A percentile compares a stretch with the other conserved stretches of the same genome.
Conservation (phyloP, 176 grass and related monocot genomes). For the Oryza longistaminata region DNA sequence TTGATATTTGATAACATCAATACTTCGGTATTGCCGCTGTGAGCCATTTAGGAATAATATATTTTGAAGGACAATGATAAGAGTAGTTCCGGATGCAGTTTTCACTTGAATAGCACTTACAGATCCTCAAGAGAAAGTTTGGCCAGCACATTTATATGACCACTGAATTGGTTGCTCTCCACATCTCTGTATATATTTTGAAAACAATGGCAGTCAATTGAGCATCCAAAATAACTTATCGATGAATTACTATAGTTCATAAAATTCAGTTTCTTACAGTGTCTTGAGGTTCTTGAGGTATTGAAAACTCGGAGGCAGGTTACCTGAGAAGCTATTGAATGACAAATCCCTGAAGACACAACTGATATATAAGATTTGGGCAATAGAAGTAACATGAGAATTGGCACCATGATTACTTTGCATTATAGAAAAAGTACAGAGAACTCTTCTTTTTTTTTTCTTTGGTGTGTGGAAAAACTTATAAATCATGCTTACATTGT, state of each 20-base stretch:
- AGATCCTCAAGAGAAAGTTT: constrained; percentile 75
- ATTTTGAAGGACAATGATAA: neutral
- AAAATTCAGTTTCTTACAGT: constrained; percentile 64
- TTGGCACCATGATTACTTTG: neutral
- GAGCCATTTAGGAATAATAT: neutral
- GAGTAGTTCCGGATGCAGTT: constrained; percentile 12
- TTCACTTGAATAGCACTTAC: constrained; percentile 58
- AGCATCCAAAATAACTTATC: constrained; percentile 20
- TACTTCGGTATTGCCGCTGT: neutral
- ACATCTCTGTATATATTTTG: constrained; percentile 61
- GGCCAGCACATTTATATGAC: constrained; percentile 60
- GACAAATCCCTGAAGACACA: constrained; percentile 84
- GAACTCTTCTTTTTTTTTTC: neutral
- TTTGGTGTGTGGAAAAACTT: too few relatives aligned
- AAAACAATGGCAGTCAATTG: constrained; percentile 25
- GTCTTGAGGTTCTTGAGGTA: constrained; percentile 64
- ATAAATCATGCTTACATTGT: constrained; percentile 45
- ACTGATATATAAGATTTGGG: neutral
- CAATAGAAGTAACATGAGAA: neutral
- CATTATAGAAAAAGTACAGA: neutral
- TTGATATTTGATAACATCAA: neutral
- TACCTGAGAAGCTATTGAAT: constrained; percentile 86
- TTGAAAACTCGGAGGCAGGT: constrained; percentile 71
- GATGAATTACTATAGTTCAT: neutral
- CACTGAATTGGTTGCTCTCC: constrained; percentile 87